Evolutionary conservation across 345 rosid genomes (phyloP), one percentile per base, ranked within the genome.

Genomic region (Noccaea caerulescens): DNA sequence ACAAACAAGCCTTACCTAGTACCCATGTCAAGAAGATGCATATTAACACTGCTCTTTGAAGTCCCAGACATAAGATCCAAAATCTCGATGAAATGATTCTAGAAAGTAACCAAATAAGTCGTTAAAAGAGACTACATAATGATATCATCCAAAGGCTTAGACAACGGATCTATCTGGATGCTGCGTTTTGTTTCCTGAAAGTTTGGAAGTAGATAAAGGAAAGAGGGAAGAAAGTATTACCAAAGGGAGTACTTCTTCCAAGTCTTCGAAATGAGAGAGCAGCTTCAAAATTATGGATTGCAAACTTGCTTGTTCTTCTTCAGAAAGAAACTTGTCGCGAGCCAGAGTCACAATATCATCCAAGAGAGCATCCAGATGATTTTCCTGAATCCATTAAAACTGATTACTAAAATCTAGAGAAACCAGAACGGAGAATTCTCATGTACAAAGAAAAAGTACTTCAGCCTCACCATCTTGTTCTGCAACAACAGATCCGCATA

Each of bases 31-130:
- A 93, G 92, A 52, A 93, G 87, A 53, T 86, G 87, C 84, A 81
- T 76, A 68, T 84, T 84, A 66, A 90, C 79, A 62, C 60, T 77
- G 71, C 69, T 84, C 72, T 81, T 75, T 45, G 89, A 77, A 74
- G 75, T 80, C 82, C 96, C 98, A 75, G 81, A 76, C 86, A 87
- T 82, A 61, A 83, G 79, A 80, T 93, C 97, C 72, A 90, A 79
- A 75, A 86, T 84, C 80, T 90, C 85, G 58, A 93, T 84, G 80
- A 87, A 90, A 80, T 86, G 88, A 57, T 79, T 66, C 98, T 93
- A 73, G 81, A 85, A 66, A 38, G 71, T 16, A 50, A 58, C 13
- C 66, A 72, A 49, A 18, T 63, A 57, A 73, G 32, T 23, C 25
- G 14, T 52, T 59, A 44, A 27, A 42, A 1, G 20, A 58, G 12